Percentiles rank a stretch among this genome's conserved stretches.
phyloP scores from a whole-genome alignment of 1,284 basidiomycete genomes.

The Papiliotrema nemorosa region DNA sequence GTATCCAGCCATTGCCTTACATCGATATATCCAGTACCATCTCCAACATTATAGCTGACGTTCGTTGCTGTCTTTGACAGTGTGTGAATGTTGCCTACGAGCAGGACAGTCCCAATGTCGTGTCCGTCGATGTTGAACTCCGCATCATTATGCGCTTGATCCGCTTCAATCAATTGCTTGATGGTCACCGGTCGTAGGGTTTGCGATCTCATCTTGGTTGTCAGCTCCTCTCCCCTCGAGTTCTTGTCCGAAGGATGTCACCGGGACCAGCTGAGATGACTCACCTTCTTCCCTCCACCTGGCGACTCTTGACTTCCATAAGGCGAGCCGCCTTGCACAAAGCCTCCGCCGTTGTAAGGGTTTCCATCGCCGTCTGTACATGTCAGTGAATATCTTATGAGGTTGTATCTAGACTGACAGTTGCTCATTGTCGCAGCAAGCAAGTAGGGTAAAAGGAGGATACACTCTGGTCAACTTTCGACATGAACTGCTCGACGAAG shows the following conservation, averaged over 20 bases:
- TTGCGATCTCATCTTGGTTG: not conserved
- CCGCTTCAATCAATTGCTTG: constrained; percentile 70
- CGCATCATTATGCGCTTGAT: constrained; percentile 79
- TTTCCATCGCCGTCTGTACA: constrained; percentile 34
- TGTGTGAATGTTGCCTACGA: constrained; percentile 78
- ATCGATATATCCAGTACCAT: constrained; percentile 85
- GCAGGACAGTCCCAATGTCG: constrained; percentile 48
- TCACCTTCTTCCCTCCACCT: constrained; percentile 32
- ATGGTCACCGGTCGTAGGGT: constrained; percentile 83
- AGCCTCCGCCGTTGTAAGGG: constrained; percentile 43
- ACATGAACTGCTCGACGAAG: not conserved
- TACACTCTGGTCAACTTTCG: not conserved
- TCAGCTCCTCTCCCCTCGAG: too few relatives aligned
- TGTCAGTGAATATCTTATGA: constrained; percentile 1
- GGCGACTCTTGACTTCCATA: constrained; percentile 42
- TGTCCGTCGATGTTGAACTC: constrained; percentile 74
- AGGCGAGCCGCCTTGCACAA: constrained; percentile 34
- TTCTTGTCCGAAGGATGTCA: too few relatives aligned
- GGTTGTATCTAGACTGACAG: constrained; percentile 16
- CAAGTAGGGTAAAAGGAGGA: not conserved
- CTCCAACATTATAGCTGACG: constrained; percentile 74
- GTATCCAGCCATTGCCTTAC: constrained; percentile 85
- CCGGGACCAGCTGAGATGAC: not conserved
- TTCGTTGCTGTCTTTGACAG: constrained; percentile 75
- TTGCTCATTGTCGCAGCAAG: constrained; percentile 22